Evolutionary conservation across 2,329 filamentous ascomycete species (phyloP).

Genomic region (Thermothelomyces thermophilus): DNA sequence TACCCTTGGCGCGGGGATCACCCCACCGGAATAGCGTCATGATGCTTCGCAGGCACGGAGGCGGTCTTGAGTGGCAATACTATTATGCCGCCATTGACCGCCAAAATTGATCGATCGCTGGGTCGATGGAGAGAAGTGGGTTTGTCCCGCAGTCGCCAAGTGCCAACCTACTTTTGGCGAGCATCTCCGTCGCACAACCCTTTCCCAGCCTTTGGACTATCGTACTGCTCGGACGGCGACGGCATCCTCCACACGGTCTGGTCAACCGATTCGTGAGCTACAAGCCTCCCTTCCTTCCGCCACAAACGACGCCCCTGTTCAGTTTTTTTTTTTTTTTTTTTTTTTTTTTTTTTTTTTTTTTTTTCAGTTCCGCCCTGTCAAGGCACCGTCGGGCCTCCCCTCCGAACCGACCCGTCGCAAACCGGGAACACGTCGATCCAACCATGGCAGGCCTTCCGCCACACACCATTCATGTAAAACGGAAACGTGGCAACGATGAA

Average conservation of each 20-base stretch:
- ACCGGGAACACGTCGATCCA: background rate
- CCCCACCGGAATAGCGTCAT: background rate
- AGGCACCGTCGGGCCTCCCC: background rate
- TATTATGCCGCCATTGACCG: background rate
- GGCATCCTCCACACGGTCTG: too few species aligned
- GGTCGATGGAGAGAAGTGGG: background rate
- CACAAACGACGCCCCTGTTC: background rate
- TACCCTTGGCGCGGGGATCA: background rate
- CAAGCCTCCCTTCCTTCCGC: too few species aligned
- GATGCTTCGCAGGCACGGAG: background rate
- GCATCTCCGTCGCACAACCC: too few species aligned
- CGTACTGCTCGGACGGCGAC: too few species aligned
- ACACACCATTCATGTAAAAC: conserved; percentile 54
- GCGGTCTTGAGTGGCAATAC: background rate
- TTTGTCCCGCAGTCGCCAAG: background rate
- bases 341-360: background rate
- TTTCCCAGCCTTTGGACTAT: too few species aligned
- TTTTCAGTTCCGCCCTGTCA: background rate
- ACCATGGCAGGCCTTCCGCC: conserved; percentile 50
- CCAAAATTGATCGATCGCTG: background rate
- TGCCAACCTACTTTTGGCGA: too few species aligned
- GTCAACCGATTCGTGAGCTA: too few species aligned
- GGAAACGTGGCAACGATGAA: conserved; percentile 49
- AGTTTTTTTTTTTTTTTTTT: too few species aligned
- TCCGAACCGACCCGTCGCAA: background rate